These are phyloP conservation scores for Manihot esculenta DNA, from an alignment of 441 rosid species.

Conservation along the genomic window DNA sequence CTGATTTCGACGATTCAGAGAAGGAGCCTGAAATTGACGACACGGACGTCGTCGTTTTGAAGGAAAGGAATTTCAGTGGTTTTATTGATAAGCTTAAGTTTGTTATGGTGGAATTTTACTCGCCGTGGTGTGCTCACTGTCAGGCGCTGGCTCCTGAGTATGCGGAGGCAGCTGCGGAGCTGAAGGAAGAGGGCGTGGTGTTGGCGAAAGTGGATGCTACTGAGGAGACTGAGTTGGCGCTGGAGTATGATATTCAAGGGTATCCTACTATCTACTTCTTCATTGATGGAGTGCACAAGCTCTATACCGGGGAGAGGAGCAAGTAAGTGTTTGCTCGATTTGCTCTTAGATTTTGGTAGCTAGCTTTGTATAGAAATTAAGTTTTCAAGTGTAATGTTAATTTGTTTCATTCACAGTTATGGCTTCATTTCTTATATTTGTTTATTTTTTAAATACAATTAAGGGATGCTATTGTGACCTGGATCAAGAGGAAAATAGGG, in stretches of 20 bases:
- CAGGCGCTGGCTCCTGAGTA: conserved; percentile 94
- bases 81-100: conserved; percentile 55
- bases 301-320: conserved; percentile 72
- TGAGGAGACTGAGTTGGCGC: conserved; percentile 81
- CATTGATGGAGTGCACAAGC: conserved; percentile 75
- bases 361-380: neutral
- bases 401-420: no score
- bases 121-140: conserved; percentile 99
- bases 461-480: conserved; percentile 85
- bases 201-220: conserved; percentile 92
- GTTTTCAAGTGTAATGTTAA: neutral
- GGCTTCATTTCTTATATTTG: no score
- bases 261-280: conserved; percentile 80
- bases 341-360: neutral
- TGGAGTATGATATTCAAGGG: conserved; percentile 75
- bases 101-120: conserved; percentile 97
- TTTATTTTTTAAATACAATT: neutral
- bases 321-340: conserved; percentile 48
- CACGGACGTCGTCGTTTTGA: conserved; percentile 83
- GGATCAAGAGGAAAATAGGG: conserved; percentile 97
- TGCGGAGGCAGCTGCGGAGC: conserved; percentile 91
- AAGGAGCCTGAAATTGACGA: conserved; percentile 76
- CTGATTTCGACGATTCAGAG: conserved; percentile 63
- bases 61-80: conserved; percentile 74
- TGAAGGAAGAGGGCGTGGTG: conserved; percentile 57